phyloP scores from a whole-genome alignment of 257 asterid genomes.

The Apocynum venetum region DNA sequence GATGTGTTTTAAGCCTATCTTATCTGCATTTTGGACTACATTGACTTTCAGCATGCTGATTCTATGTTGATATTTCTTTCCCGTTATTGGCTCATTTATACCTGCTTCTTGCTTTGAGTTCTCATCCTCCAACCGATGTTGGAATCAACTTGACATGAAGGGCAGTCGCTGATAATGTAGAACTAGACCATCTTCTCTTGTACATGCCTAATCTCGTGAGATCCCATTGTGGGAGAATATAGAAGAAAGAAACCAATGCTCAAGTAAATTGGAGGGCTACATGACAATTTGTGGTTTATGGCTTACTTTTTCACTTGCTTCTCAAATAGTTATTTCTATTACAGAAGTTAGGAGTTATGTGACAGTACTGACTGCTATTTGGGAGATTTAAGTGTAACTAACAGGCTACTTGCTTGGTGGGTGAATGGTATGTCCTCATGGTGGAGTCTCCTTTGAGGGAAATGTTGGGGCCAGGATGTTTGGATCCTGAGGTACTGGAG shows the following conservation, averaged over 20 bases:
- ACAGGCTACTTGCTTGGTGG: neutral
- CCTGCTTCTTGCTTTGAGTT: neutral
- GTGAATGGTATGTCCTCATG: neutral
- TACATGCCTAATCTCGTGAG: neutral
- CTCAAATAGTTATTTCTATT: neutral
- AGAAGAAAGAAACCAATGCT: neutral
- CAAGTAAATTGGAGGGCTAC: neutral
- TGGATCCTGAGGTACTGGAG: neutral
- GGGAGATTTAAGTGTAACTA: neutral
- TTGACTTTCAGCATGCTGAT: neutral
- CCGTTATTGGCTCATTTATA: neutral
- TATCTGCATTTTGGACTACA: neutral
- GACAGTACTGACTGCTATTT: neutral
- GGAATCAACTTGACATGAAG: neutral
- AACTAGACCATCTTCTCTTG: neutral
- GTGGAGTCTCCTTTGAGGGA: neutral
- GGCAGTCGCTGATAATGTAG: neutral
- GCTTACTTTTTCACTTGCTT: conserved; percentile 1
- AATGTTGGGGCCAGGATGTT: neutral
- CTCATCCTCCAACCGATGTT: neutral
- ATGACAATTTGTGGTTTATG: neutral
- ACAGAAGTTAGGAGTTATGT: neutral
- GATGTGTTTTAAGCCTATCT: neutral
- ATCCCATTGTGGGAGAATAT: neutral
- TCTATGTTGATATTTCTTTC: neutral